Conservation (phyloP, 148 eudicot species). For the Diospyros kaki region DNA sequence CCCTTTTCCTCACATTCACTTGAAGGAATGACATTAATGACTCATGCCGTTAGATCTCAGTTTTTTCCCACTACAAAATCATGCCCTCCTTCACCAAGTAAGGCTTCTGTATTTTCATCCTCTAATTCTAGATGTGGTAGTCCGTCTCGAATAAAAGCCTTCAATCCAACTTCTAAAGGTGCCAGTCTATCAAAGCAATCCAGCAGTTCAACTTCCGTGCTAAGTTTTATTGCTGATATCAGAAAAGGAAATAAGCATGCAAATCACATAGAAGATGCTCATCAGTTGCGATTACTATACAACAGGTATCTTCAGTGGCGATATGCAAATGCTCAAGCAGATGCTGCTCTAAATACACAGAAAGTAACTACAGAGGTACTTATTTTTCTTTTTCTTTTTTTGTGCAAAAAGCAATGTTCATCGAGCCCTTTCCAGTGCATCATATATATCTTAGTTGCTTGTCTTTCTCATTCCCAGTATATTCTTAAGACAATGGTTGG, state of each 20-base stretch:
- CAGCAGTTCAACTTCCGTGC: constrained; percentile 68
- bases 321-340: constrained; percentile 73
- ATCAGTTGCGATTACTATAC: constrained; percentile 71
- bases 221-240: constrained; percentile 81
- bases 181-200: constrained; percentile 70
- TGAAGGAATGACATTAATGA: constrained; percentile 33
- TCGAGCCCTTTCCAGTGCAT: neutral
- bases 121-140: constrained; percentile 42
- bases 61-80: constrained; percentile 43
- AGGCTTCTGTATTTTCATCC: constrained; percentile 18
- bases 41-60: constrained; percentile 42
- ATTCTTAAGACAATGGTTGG: neutral
- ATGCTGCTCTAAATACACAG: constrained; percentile 51
- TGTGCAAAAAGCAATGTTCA: constrained; percentile 1
- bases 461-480: neutral
- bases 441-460: neutral
- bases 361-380: constrained; percentile 59
- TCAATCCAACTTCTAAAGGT: no score
- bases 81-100: constrained; percentile 65
- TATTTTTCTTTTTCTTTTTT: constrained; percentile 3
- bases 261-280: constrained; percentile 81
- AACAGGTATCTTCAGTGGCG: constrained; percentile 92
- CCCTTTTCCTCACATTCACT: constrained; percentile 34
- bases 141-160: constrained; percentile 68
- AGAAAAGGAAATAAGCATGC: constrained; percentile 69